Percentiles rank a stretch among this genome's conserved stretches.
Evolutionary conservation across 2,329 filamentous ascomycete genomes (phyloP).

Genomic region (Phialophora verrucosa): DNA sequence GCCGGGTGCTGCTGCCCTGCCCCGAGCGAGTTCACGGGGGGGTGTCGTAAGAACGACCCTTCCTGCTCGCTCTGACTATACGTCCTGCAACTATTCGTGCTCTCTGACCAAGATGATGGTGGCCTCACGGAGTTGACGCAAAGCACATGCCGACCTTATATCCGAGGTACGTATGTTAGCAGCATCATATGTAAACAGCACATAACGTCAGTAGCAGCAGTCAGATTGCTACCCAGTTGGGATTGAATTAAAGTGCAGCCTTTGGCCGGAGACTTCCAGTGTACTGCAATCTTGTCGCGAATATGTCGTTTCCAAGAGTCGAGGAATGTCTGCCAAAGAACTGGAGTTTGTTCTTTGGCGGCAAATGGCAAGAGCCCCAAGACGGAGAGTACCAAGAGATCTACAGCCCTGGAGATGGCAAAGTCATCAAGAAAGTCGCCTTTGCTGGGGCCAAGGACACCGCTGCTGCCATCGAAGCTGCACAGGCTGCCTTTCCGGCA

Average conservation of each 20-base stretch:
- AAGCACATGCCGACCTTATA: background rate
- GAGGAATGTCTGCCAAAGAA: slow-evolving; percentile 35
- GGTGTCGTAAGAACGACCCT: background rate
- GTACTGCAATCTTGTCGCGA: background rate
- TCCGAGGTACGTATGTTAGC: background rate
- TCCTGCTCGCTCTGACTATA: background rate
- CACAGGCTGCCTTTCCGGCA: slow-evolving; percentile 37
- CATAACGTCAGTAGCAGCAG: background rate
- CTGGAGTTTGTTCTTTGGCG: slow-evolving; percentile 39
- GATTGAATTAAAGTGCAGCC: background rate
- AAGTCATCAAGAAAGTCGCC: slow-evolving; percentile 37
- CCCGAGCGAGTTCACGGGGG: background rate
- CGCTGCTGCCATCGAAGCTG: slow-evolving; percentile 38
- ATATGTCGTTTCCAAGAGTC: slow-evolving; percentile 17
- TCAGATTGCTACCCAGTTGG: background rate
- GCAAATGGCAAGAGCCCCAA: slow-evolving; percentile 36
- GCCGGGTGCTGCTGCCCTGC: background rate
- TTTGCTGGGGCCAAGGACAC: slow-evolving; percentile 38
- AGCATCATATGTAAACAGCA: background rate
- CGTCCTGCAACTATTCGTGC: background rate
- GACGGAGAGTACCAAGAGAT: slow-evolving; percentile 37
- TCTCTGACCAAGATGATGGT: slow-evolving; percentile 5
- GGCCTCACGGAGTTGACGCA: slow-evolving; percentile 1
- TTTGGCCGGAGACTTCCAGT: background rate
- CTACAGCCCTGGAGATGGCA: slow-evolving; percentile 40